A percentile compares a stretch with the other conserved stretches of the same genome.
Conservation (phyloP, 106 monocot genomes). For the Amphibolis antarctica region DNA sequence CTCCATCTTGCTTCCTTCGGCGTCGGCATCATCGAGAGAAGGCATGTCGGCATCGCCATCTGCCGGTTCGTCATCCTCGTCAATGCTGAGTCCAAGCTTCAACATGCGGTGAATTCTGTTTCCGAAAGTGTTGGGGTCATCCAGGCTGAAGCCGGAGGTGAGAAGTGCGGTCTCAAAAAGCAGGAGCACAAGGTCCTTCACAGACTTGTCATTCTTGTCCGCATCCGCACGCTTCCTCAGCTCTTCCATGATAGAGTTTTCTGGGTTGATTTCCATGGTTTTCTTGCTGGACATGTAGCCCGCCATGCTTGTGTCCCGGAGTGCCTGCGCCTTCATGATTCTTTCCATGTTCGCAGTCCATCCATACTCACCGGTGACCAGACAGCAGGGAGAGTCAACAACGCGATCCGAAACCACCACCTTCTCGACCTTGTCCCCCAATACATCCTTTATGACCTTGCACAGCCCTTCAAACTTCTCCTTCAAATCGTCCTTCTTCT, state of each 20-base stretch:
- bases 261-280: constrained; percentile 37
- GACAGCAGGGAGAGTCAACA: constrained; percentile 19
- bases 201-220: constrained; percentile 31
- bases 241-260: constrained; percentile 33
- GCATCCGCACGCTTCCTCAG: constrained; percentile 24
- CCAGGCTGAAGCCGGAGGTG: constrained; percentile 28
- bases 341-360: constrained; percentile 29
- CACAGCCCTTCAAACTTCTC: constrained; percentile 26
- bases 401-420: constrained; percentile 16
- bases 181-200: constrained; percentile 24
- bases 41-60: constrained; percentile 16
- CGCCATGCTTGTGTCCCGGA: constrained; percentile 18
- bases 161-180: constrained; percentile 25
- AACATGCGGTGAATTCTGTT: constrained; percentile 32
- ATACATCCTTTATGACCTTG: constrained; percentile 30
- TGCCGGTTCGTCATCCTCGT: constrained; percentile 15
- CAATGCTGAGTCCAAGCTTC: constrained; percentile 28
- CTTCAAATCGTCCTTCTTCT: constrained; percentile 18
- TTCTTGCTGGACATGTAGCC: constrained; percentile 36
- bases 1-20: constrained; percentile 33
- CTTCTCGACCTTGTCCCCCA: constrained; percentile 31
- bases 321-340: constrained; percentile 21
- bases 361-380: constrained; percentile 23
- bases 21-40: constrained; percentile 13
- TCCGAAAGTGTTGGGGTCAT: constrained; percentile 31